Percentiles rank a stretch among this genome's conserved stretches.
These are phyloP conservation scores for Andalucia godoyi DNA, from an alignment of 78 protist genomes.

Conservation along the genomic window DNA sequence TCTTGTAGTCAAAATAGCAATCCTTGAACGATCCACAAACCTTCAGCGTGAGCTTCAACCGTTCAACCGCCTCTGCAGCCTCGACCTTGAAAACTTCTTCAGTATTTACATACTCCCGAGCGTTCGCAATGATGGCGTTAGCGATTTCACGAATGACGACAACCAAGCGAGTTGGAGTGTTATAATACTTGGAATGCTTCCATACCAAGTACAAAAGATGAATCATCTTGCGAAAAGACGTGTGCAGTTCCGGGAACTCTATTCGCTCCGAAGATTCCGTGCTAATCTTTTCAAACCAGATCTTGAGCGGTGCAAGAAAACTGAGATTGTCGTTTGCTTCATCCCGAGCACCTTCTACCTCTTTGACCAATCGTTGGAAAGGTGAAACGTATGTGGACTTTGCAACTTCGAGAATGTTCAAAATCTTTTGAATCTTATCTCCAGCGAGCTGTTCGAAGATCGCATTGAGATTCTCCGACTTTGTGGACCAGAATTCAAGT, in stretches of 20 bases:
- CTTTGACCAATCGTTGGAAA: not conserved
- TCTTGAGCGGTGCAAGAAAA: conserved; percentile 13
- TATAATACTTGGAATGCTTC: conserved; percentile 8
- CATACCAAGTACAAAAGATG: conserved; percentile 24
- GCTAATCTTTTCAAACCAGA: not conserved
- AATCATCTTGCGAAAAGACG: conserved; percentile 14
- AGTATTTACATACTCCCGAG: not conserved
- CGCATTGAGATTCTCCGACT: conserved; percentile 21
- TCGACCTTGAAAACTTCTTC: conserved; percentile 8
- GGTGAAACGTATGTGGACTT: conserved; percentile 10
- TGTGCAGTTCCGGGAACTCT: not conserved
- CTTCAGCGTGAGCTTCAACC: not conserved
- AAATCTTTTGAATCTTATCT: not conserved
- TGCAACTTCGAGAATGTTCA: conserved; percentile 19
- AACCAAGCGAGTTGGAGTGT: conserved; percentile 5
- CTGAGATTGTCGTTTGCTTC: conserved; percentile 19
- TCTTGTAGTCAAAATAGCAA: conserved; percentile 10
- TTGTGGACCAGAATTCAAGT: conserved; percentile 57
- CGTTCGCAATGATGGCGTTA: conserved; percentile 41
- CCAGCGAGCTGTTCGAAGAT: conserved; percentile 14
- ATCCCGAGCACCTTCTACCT: not conserved
- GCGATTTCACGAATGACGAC: conserved; percentile 37
- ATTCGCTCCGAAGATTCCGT: not conserved
- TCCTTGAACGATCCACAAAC: conserved; percentile 17
- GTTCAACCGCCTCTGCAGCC: conserved; percentile 21